phyloP scores from a whole-genome alignment of 2,329 filamentous ascomycete species.

The Chaetomiaceae sp. region DNA sequence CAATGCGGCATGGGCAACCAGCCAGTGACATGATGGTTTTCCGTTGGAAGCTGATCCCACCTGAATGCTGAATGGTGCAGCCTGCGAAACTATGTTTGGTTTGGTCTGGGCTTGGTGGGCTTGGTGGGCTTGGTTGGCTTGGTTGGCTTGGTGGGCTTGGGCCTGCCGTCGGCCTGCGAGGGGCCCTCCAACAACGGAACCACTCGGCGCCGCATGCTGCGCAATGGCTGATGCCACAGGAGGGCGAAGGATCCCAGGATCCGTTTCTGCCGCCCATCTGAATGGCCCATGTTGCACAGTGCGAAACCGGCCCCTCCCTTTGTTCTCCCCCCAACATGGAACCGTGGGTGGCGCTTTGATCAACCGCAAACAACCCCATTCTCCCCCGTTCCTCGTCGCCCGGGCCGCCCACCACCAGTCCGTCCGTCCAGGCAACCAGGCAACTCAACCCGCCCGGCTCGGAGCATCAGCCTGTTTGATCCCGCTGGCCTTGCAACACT shows the following conservation, averaged over 20 bases:
- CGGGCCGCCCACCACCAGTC: too few relatives aligned
- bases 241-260: conserved; percentile 12
- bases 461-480: conserved; percentile 2
- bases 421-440: neutral
- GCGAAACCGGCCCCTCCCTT: conserved; percentile 3
- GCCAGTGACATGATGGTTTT: neutral
- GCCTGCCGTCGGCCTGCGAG: too few relatives aligned
- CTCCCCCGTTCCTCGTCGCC: too few relatives aligned
- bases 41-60: conserved; percentile 2
- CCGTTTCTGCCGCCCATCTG: conserved; percentile 13
- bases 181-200: conserved; percentile 3
- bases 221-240: too few relatives aligned
- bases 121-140: conserved; percentile 12
- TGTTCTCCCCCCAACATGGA: neutral
- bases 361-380: too few relatives aligned
- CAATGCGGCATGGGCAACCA: conserved; percentile 3
- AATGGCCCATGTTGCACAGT: conserved; percentile 21
- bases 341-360: neutral
- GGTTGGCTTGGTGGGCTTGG: conserved; percentile 3
- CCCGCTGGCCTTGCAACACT: neutral
- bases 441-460: neutral
- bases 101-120: conserved; percentile 5
- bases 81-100: conserved; percentile 14
- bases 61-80: conserved; percentile 9
- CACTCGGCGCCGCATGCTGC: neutral